A percentile compares a stretch with the other conserved stretches of the same genome.
Conservation (phyloP, 2,329 filamentous ascomycete genomes). For the Ophiostoma populinum region DNA sequence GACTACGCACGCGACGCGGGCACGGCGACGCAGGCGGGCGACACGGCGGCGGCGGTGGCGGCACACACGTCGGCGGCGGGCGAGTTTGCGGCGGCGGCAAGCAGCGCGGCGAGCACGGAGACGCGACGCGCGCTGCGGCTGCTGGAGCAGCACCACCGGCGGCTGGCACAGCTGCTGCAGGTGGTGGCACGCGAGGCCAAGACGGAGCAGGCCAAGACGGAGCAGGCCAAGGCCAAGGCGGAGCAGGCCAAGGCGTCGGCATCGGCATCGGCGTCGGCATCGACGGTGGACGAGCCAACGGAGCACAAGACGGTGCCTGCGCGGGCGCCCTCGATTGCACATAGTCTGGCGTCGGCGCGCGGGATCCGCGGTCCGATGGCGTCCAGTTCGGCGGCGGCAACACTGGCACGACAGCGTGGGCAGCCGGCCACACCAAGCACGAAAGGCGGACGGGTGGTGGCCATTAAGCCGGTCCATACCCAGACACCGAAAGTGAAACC, state of each 20-base stretch:
- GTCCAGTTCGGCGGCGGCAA: background rate
- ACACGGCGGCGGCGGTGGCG: constrained; percentile 67
- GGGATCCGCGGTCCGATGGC: constrained; percentile 39
- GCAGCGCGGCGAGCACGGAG: constrained; percentile 48
- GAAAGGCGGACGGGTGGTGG: too few species aligned
- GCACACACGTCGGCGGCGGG: constrained; percentile 79
- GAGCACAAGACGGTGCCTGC: constrained; percentile 36
- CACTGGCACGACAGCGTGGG: constrained; percentile 29
- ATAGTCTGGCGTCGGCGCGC: constrained; percentile 69
- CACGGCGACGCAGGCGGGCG: constrained; percentile 52
- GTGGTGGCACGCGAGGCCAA: constrained; percentile 31
- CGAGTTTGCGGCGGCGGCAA: constrained; percentile 74
- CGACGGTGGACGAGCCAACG: too few species aligned
- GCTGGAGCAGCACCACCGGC: constrained; percentile 74
- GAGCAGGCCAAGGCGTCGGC: constrained; percentile 11
- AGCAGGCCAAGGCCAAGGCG: constrained; percentile 6
- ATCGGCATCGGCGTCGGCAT: too few species aligned
- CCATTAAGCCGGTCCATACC: too few species aligned
- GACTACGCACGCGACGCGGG: constrained; percentile 77
- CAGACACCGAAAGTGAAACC: too few species aligned
- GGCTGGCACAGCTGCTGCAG: constrained; percentile 66
- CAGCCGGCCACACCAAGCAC: constrained; percentile 54
- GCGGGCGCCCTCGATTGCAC: constrained; percentile 68
- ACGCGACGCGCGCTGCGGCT: constrained; percentile 70
- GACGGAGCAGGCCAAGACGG: constrained; percentile 4